phyloP scores from a whole-genome alignment of 371 early-diverging fungal genomes.

The Aphelidium insulamus region DNA sequence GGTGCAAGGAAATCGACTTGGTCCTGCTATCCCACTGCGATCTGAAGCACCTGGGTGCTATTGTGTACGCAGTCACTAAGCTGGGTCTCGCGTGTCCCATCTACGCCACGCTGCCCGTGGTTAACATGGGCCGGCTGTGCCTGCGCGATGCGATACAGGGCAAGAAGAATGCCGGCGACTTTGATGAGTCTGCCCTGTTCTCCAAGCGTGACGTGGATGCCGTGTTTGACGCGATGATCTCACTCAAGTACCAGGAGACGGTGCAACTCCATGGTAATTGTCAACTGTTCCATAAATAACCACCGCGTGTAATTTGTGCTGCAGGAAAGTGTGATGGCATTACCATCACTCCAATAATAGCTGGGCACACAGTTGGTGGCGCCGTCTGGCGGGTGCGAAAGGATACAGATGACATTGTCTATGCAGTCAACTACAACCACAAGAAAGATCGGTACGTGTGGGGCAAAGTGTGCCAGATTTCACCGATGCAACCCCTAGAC shows the following conservation, averaged over 20 bases:
- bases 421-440: conserved; percentile 93
- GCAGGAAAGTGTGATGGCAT: conserved; percentile 63
- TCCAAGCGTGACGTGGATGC: conserved; percentile 56
- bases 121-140: conserved; percentile 75
- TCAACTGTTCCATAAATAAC: not conserved
- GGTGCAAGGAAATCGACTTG: conserved; percentile 55
- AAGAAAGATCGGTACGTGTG: conserved; percentile 55
- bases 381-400: conserved; percentile 91
- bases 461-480: not conserved
- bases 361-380: conserved; percentile 94
- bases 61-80: conserved; percentile 52
- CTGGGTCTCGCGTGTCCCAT: conserved; percentile 68
- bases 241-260: conserved; percentile 83
- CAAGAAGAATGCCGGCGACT: conserved; percentile 39
- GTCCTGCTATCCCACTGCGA: conserved; percentile 83
- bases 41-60: conserved; percentile 68
- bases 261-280: conserved; percentile 30
- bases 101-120: conserved; percentile 82
- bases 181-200: conserved; percentile 38
- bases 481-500: no score
- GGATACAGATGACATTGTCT: conserved; percentile 77
- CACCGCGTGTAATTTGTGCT: not conserved
- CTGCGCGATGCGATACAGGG: conserved; percentile 54
- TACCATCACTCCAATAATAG: conserved; percentile 71
- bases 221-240: conserved; percentile 59